These are phyloP conservation scores for Microcyclospora tardicrescens DNA, from an alignment of 2,329 filamentous ascomycete genomes.

Conservation along the genomic window DNA sequence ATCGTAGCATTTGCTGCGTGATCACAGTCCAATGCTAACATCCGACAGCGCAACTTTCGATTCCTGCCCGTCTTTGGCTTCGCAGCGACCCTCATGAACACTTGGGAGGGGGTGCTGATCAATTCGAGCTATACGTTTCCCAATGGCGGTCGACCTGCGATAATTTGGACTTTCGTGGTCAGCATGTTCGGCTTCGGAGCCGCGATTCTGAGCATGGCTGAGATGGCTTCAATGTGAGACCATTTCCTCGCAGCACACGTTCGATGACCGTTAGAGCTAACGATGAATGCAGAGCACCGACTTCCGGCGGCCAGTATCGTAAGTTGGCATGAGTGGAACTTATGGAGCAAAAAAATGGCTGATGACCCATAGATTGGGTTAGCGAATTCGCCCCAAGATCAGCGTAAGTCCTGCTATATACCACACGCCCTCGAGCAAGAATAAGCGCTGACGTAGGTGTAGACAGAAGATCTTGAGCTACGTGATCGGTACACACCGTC, in stretches of 20 bases:
- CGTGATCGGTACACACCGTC: slow-evolving; percentile 12
- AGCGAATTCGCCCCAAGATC: slow-evolving; percentile 25
- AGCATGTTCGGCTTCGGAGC: slow-evolving; percentile 12
- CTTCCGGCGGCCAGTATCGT: slow-evolving; percentile 11
- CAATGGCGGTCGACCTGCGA: slow-evolving; percentile 1
- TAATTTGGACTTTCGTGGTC: slow-evolving; percentile 13
- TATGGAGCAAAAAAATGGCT: too few species aligned
- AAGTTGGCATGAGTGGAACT: not conserved
- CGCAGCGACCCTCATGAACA: slow-evolving; percentile 13
- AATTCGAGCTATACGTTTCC: too few species aligned
- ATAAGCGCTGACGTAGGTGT: too few species aligned
- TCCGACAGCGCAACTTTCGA: slow-evolving; percentile 14
- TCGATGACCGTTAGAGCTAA: slow-evolving; percentile 17
- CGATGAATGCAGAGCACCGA: slow-evolving; percentile 24
- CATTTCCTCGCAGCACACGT: too few species aligned
- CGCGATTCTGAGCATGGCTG: slow-evolving; percentile 13
- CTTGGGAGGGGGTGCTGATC: slow-evolving; percentile 12
- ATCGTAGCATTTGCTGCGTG: not conserved
- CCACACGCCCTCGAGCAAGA: too few species aligned
- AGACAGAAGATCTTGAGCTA: slow-evolving; percentile 29
- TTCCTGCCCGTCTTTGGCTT: slow-evolving; percentile 17
- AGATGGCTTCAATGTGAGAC: slow-evolving; percentile 6
- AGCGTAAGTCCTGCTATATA: slow-evolving; percentile 11
- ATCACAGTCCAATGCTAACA: too few species aligned
- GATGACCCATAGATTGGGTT: slow-evolving; percentile 14